Base-by-base conservation (phyloP, 139 green algal species). In the Raphidocelis subcapitata region DNA sequence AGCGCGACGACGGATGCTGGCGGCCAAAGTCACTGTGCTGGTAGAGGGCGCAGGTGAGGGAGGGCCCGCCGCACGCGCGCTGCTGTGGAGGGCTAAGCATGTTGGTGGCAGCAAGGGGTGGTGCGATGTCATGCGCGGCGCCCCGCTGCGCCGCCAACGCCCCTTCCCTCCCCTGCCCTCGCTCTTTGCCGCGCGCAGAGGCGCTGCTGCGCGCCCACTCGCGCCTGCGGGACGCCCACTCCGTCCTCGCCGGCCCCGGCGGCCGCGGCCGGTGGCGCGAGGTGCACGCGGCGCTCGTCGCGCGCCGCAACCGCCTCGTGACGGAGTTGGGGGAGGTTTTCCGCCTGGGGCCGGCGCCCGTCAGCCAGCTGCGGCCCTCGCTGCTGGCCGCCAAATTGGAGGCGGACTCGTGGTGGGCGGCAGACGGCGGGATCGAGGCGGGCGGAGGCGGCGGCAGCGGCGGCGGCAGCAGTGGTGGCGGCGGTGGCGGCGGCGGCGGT, bases 261-360 rank as follows among this genome's bases (percentile, higher is more conserved):
- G 83, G 84, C 31, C 36, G 54, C 23, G 84, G 81, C 0, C 65
- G 47, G 14, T 73, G 81, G 76, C 61, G 37, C 57, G 55, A 26
- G 28, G 37, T 79, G 61, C 73, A 82, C 26, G 65, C 33, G 1
- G 65, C 79, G 67, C 76, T 89, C 37, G 76, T 86, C 46, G 73
- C 69, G 8, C 70, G 79, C 2, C 56, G 85, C n/a, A 87, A 82
- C 59, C 61, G 72, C 2, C 41, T 89, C 73, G 67, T 83, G 31
- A 47, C n/a, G 21, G 65, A 84, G 61, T 69, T 91, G 46, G 83
- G 75, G 0, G 49, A 52, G 20, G 75, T 83, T 1, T 86, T 76
- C 61, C 72, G 81, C 77, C 65, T 85, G 67, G 69, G 60, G 1
- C 31, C 73, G 5, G 62, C 52, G 10, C 3, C 14, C 18, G 28